Percentiles rank a stretch among this genome's conserved stretches.
These are phyloP conservation scores for Opeltia flavorubescens DNA, from an alignment of 495 filamentous ascomycete species.

Conservation along the genomic window DNA sequence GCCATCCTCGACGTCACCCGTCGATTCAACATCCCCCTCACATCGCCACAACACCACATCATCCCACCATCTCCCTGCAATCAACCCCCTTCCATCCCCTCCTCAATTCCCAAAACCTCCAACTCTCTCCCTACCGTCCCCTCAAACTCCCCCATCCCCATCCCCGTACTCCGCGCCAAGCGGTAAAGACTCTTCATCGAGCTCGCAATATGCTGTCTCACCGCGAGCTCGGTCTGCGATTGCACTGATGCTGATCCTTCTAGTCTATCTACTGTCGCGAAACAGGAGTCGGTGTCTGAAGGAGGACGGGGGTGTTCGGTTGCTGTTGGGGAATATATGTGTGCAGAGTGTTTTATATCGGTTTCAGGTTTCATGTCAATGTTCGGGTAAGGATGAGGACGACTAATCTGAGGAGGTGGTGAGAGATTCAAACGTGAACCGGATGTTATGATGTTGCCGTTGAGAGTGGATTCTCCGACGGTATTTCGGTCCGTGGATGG, in stretches of 20 bases:
- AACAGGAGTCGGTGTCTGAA: slow-evolving; percentile 11
- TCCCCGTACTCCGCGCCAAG: slow-evolving; percentile 63
- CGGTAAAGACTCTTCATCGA: slow-evolving; percentile 82
- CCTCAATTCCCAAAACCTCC: slow-evolving; percentile 62
- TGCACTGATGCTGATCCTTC: slow-evolving; percentile 50
- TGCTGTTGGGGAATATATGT: not conserved
- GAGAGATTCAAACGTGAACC: slow-evolving; percentile 17
- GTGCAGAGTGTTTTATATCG: not conserved
- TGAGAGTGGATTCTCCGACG: slow-evolving; percentile 38
- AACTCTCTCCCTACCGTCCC: slow-evolving; percentile 65
- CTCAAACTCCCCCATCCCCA: slow-evolving; percentile 75
- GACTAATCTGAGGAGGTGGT: slow-evolving; percentile 11
- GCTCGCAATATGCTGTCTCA: slow-evolving; percentile 79
- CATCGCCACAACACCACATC: no score
- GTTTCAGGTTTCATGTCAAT: not conserved
- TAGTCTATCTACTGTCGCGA: slow-evolving; percentile 47
- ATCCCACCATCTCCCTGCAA: no score
- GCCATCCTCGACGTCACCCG: not conserved
- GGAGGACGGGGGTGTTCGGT: not conserved
- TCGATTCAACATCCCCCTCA: not conserved
- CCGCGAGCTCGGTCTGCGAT: slow-evolving; percentile 58
- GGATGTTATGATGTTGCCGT: slow-evolving; percentile 33
- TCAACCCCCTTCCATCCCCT: slow-evolving; percentile 24
- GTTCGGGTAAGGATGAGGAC: slow-evolving; percentile 7
- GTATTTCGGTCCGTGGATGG: slow-evolving; percentile 45